Base-by-base conservation (phyloP, 768 basidiomycete species). In the Tricholoma flavovirens region DNA sequence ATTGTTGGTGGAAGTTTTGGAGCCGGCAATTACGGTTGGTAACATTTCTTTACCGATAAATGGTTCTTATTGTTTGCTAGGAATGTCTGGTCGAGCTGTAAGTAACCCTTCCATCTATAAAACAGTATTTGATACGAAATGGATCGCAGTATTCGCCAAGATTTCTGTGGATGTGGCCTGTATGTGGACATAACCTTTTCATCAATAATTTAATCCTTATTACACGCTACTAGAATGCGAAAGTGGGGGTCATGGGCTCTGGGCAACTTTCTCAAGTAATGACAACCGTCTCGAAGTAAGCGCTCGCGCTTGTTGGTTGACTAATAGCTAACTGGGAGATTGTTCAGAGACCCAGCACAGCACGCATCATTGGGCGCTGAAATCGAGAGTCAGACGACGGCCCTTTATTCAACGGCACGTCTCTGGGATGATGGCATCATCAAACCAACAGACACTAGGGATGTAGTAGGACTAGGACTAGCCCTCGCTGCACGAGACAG, bases 161-260 rank as follows among this genome's bases (percentile, higher is more conserved):
- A 57, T 97, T 98, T 80, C 71, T 98, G 51, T 98, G 92, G 90
- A 95, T 94, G 92, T 98, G 95, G 95, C 94, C 94, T 56, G 90
- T 91, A 71, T 64, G 88, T 74, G 45, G 4, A 32, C 32, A 38
- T 59, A 21, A 49, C 33, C 51, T 33, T 45, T 35, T 33, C n/a
- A 56, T 51, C 50, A 57, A 32, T 38, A 54, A 57, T 19, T 17
- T 49, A 12, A 51, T 58, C 17, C n/a, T 49, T 19, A 51, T 58
- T 55, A 57, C 45, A 36, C 54, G 29, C 56, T 57, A 38, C 21
- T 59, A 92, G 86, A 94, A 94, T 61, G 91, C 94, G 33, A 94
- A 89, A 70, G 87, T 96, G 1, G 90, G 88, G 14, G 95, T 98
- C 35, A 98, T 98, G 94, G 94, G 95, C 33, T 91, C 90, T 1